These are phyloP conservation scores for Flaveria floridana DNA, from an alignment of 140 eudicot species.

Conservation along the genomic window DNA sequence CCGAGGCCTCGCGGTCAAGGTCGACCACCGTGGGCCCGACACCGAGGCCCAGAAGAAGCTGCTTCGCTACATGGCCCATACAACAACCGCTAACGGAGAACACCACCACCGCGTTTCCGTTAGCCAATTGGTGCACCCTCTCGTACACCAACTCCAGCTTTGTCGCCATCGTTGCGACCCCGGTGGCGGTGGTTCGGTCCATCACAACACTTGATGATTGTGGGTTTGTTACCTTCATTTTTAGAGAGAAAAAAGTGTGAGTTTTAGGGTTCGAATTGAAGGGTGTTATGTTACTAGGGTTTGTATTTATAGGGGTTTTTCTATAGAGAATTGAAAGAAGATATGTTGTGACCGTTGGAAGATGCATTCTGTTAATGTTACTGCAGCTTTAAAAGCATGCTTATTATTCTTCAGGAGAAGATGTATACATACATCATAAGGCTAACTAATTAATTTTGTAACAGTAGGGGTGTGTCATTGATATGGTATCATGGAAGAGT, in stretches of 20 bases:
- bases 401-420: constrained; percentile 23
- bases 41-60: constrained; percentile 69
- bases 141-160: constrained; percentile 48
- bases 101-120: constrained; percentile 72
- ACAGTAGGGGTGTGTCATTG: constrained; percentile 33
- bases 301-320: constrained; percentile 27
- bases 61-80: constrained; percentile 86
- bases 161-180: constrained; percentile 10
- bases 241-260: not conserved
- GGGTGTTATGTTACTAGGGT: constrained; percentile 12
- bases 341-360: constrained; percentile 32
- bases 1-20: constrained; percentile 48
- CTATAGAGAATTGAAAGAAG: not conserved
- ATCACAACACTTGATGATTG: constrained; percentile 36
- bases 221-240: constrained; percentile 43
- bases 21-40: constrained; percentile 69
- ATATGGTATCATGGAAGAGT: constrained; percentile 11
- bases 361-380: constrained; percentile 19
- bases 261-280: not conserved
- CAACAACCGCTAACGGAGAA: constrained; percentile 64
- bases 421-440: constrained; percentile 22
- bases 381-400: constrained; percentile 47
- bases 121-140: constrained; percentile 47
- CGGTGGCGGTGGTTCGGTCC: constrained; percentile 38
- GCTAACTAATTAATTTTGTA: constrained; percentile 35